A percentile compares a stretch with the other conserved stretches of the same genome.
Evolutionary conservation across 2,329 filamentous ascomycete species (phyloP).

Genomic region (Coleophoma cylindrospora): DNA sequence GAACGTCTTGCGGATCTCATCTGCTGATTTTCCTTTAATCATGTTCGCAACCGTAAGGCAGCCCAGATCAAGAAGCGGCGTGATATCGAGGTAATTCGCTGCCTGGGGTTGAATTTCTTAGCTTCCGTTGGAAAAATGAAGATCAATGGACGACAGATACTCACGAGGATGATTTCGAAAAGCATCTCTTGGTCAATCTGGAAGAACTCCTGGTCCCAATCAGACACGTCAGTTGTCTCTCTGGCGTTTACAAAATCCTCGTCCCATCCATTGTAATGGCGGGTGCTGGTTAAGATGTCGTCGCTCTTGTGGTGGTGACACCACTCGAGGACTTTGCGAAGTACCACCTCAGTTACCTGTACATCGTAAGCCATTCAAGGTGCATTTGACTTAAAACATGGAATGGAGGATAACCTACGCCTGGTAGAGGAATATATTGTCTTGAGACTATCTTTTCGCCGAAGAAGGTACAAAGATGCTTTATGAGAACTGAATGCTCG

Average conservation of each 20-base stretch:
- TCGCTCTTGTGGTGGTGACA: constrained; percentile 93
- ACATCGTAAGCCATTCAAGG: background rate
- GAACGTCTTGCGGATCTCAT: constrained; percentile 99
- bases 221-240: constrained; percentile 98
- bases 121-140: background rate
- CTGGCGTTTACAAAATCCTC: constrained; percentile 92
- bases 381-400: no score
- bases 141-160: constrained; percentile 31
- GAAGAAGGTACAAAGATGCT: constrained; percentile 92
- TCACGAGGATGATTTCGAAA: constrained; percentile 95
- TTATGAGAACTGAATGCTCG: constrained; percentile 90
- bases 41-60: constrained; percentile 99
- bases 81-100: constrained; percentile 98
- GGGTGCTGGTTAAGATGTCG: constrained; percentile 54
- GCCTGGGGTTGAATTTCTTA: constrained; percentile 48
- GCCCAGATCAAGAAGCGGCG: constrained; percentile 92
- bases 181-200: constrained; percentile 99
- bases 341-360: constrained; percentile 84
- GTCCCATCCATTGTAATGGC: constrained; percentile 62
- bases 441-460: constrained; percentile 58
- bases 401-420: constrained; percentile 43
- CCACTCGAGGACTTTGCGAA: constrained; percentile 97
- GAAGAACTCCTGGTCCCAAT: constrained; percentile 99
- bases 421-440: constrained; percentile 70
- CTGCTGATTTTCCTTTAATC: constrained; percentile 99